Conservation (phyloP, 441 rosid species). For the Bocquillonia castaneifolia region DNA sequence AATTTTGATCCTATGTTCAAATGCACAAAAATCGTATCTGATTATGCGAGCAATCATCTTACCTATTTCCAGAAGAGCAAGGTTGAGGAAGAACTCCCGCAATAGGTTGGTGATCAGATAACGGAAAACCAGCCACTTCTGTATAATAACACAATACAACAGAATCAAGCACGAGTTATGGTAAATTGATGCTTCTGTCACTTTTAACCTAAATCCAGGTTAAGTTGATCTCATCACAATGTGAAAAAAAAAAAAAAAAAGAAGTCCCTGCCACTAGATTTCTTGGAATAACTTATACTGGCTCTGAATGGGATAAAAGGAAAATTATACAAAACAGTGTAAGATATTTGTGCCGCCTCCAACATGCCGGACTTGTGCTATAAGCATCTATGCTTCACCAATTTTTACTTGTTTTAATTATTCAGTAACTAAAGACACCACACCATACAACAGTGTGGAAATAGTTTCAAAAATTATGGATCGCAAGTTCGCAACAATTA, state of each 20-base stretch:
- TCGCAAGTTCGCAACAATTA: not conserved
- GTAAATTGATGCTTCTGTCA: not conserved
- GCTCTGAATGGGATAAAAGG: slow-evolving; percentile 5
- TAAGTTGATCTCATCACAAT: slow-evolving; percentile 1
- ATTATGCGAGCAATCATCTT: slow-evolving; percentile 21
- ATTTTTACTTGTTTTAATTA: not conserved
- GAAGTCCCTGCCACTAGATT: not conserved
- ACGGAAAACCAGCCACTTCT: slow-evolving; percentile 47
- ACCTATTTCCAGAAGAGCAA: slow-evolving; percentile 50
- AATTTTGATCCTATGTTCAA: slow-evolving; percentile 5
- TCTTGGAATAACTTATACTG: not conserved
- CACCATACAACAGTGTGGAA: not conserved
- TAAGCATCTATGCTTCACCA: not conserved
- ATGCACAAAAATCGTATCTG: slow-evolving; percentile 9
- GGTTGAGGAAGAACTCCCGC: slow-evolving; percentile 70
- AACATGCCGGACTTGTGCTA: not conserved
- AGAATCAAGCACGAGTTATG: slow-evolving; percentile 13
- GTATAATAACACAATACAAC: slow-evolving; percentile 28
- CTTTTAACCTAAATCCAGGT: not conserved
- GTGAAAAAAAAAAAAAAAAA: not conserved
- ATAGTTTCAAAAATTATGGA: not conserved
- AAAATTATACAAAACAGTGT: not conserved
- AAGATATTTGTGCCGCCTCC: not conserved
- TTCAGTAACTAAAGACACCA: not conserved
- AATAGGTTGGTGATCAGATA: slow-evolving; percentile 42